Conservation (phyloP, 2,329 filamentous ascomycete genomes). For the Periconia sp. region DNA sequence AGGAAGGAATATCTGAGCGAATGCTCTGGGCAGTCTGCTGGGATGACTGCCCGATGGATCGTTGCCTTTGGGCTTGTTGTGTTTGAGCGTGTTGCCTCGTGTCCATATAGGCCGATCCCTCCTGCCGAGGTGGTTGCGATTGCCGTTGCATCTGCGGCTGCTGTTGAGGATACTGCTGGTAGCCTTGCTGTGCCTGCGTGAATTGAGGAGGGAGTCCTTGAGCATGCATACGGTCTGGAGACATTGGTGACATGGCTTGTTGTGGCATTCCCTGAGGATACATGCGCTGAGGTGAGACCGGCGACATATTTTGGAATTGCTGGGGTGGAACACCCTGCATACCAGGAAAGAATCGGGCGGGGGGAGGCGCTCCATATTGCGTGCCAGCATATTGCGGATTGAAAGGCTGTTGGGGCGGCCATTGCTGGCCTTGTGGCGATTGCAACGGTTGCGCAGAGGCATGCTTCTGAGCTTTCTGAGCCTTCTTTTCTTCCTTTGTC, state of each 20-base stretch:
- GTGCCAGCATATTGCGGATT: constrained; percentile 23
- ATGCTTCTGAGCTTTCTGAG: constrained; percentile 37
- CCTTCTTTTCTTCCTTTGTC: constrained; percentile 46
- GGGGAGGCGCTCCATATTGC: constrained; percentile 20
- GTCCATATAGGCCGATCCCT: constrained; percentile 15
- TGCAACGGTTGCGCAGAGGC: constrained; percentile 22
- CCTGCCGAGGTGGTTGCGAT: not conserved
- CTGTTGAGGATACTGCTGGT: constrained; percentile 9
- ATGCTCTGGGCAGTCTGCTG: not conserved
- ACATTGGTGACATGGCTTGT: constrained; percentile 8
- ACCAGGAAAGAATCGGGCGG: constrained; percentile 20
- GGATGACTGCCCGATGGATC: not conserved
- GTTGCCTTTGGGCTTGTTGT: constrained; percentile 9
- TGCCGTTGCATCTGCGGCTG: constrained; percentile 7
- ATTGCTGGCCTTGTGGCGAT: constrained; percentile 18
- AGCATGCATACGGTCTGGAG: constrained; percentile 6
- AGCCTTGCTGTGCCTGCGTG: constrained; percentile 8
- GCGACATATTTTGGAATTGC: constrained; percentile 17
- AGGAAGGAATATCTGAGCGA: not conserved
- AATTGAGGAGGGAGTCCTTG: constrained; percentile 15
- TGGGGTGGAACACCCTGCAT: constrained; percentile 23
- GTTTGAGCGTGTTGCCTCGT: constrained; percentile 12
- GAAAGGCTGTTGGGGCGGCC: constrained; percentile 23
- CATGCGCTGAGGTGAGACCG: constrained; percentile 14
- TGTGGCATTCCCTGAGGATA: constrained; percentile 17